Evolutionary conservation across 2,329 filamentous ascomycete species (phyloP), one percentile per base, ranked within the genome.

Genomic region (Orbilia blumenaviensis): DNA sequence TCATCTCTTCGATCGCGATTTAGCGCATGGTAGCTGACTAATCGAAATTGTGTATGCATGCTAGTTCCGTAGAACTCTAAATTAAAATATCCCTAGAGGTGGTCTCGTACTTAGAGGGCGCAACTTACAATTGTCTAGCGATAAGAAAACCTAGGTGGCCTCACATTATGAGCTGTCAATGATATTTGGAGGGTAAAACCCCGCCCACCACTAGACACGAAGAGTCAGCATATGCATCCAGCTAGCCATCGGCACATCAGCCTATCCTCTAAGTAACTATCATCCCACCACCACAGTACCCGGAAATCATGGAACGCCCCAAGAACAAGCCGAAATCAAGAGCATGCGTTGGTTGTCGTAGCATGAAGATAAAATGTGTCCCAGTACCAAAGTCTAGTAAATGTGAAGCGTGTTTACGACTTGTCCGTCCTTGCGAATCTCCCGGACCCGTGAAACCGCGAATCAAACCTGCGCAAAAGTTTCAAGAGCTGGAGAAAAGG

Each of bases 301-400:
- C 52, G 23, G 8, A 14, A 16, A 38, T n/a, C 18, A 66, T 66
- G 61, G 61, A 66, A n/a, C 42, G 36, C 18, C 34, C 42, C 7
- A 54, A 56, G 14, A 32, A 25, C 8, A 66, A 66, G 7, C 29
- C 36, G 16, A 66, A 66, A 46, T 21, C 23, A 2, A 66, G 46
- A 14, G 62, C 62, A 32, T 66, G 46, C 29, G 23, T 66, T 27
- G 36, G 62, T 8, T 66, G 62, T 23, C 46, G 48, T 32, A 46
- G 23, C 46, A 66, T 66, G 62, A 66, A 66, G 38, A 66, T 66
- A 25, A 56, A 56, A 34, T 66, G 62, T 25, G 27, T 66, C 34
- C 62, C 62, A 21, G 50, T 66, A 18, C 62, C 62, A 42, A 38
- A 41, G 7, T 66, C 62, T 16, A 32, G 8, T 12, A 66, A 66